Evolutionary conservation across 352 stramenopile species (phyloP).

Genomic region (Pythium grandisporangium): DNA sequence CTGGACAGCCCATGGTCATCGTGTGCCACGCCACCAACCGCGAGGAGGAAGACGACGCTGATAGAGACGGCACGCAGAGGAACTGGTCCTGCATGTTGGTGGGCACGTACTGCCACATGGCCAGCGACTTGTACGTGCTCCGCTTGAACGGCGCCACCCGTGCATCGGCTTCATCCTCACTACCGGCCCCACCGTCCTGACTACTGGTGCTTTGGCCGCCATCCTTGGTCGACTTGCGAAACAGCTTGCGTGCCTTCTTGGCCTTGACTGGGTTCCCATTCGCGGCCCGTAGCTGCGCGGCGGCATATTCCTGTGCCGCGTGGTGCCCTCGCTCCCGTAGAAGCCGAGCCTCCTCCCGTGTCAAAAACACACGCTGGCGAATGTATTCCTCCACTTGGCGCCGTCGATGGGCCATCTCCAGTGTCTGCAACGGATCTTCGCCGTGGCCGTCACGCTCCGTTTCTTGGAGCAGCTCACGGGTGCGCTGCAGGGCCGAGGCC

Average conservation of each 20-base stretch:
- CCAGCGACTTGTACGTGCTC: slow-evolving; percentile 76
- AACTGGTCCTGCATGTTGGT: slow-evolving; percentile 87
- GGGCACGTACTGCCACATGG: slow-evolving; percentile 68
- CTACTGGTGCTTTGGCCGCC: no score
- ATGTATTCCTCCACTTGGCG: slow-evolving; percentile 70
- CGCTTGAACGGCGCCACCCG: slow-evolving; percentile 65
- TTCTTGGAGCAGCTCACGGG: slow-evolving; percentile 39
- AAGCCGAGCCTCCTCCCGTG: slow-evolving; percentile 59
- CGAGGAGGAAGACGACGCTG: slow-evolving; percentile 5
- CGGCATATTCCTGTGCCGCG: slow-evolving; percentile 20
- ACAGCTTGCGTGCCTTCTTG: no score
- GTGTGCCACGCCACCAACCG: slow-evolving; percentile 67
- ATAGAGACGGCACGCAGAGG: slow-evolving; percentile 28
- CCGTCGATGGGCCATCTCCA: slow-evolving; percentile 52
- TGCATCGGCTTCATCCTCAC: no score
- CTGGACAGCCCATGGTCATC: slow-evolving; percentile 80
- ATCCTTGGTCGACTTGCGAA: no score
- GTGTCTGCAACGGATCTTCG: slow-evolving; percentile 16
- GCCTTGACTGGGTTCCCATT: no score
- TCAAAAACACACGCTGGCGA: slow-evolving; percentile 66
- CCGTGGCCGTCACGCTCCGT: slow-evolving; percentile 13
- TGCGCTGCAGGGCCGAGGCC: slow-evolving; percentile 44
- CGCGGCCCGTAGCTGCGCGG: slow-evolving; percentile 8
- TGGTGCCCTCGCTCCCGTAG: slow-evolving; percentile 40
- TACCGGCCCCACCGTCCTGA: no score